These are phyloP conservation scores for Harringtonia aguacate DNA, from an alignment of 2,329 filamentous ascomycete species.

Conservation along the genomic window DNA sequence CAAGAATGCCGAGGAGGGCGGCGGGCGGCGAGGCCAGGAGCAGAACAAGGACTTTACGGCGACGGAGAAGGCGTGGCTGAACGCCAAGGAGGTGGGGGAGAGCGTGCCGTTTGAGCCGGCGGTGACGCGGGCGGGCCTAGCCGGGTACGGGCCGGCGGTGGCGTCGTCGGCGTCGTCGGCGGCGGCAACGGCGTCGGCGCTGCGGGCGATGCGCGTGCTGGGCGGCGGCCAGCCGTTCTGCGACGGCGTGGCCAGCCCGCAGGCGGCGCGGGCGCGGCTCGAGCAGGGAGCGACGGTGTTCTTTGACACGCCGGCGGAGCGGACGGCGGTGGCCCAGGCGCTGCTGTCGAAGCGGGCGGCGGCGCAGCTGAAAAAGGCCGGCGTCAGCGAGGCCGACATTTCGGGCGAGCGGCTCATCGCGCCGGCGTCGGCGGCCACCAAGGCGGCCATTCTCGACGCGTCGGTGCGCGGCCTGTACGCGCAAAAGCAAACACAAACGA, in stretches of 20 bases:
- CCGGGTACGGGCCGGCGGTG: constrained; percentile 27
- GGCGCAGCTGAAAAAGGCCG: not conserved
- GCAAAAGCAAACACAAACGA: too few relatives aligned
- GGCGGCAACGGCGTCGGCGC: constrained; percentile 19
- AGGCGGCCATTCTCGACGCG: constrained; percentile 23
- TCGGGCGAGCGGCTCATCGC: constrained; percentile 4
- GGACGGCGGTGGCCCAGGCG: constrained; percentile 4
- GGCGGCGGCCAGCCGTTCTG: constrained; percentile 24
- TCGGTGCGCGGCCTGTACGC: constrained; percentile 27
- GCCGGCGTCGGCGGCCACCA: constrained; percentile 13
- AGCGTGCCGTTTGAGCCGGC: constrained; percentile 21
- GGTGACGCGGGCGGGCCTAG: constrained; percentile 21
- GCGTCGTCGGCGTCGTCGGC: constrained; percentile 17
- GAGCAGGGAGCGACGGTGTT: constrained; percentile 18
- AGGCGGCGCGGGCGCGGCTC: constrained; percentile 16
- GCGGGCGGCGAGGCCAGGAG: not conserved
- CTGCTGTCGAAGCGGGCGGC: constrained; percentile 4
- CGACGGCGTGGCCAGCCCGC: constrained; percentile 10
- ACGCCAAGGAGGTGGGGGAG: constrained; percentile 19
- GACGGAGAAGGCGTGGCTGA: constrained; percentile 16
- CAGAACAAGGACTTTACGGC: constrained; percentile 6
- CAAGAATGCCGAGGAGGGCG: not conserved
- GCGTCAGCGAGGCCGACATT: not conserved
- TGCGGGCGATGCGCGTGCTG: constrained; percentile 28
- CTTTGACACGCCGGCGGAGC: constrained; percentile 22